A percentile compares a stretch with the other conserved stretches of the same genome.
These are phyloP conservation scores for Tothia fuscella DNA, from an alignment of 2,329 filamentous ascomycete species.

Conservation along the genomic window DNA sequence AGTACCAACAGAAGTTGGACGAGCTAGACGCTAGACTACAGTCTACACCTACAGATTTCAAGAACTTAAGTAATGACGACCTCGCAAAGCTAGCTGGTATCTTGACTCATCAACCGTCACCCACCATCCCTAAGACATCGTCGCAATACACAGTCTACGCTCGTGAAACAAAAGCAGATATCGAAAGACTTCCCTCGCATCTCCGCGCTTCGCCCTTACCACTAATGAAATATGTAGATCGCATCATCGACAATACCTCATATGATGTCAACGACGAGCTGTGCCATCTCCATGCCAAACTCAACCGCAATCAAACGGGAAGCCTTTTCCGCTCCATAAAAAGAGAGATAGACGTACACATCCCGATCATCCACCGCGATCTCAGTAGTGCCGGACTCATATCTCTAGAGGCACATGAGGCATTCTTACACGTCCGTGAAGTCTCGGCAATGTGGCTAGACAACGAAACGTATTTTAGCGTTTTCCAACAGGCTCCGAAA, in stretches of 20 bases:
- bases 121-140: no score
- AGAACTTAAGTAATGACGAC: no score
- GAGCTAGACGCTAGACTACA: no score
- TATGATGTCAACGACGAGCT: not conserved
- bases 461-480: not conserved
- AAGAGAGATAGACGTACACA: constrained; percentile 3
- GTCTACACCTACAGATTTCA: no score
- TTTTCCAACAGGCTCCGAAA: not conserved
- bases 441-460: constrained; percentile 5
- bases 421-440: not conserved
- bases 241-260: not conserved
- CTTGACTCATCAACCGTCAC: no score
- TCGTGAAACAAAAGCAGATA: constrained; percentile 5
- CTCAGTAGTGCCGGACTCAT: not conserved
- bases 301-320: not conserved
- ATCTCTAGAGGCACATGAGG: not conserved
- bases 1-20: no score
- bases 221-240: not conserved
- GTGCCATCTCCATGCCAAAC: constrained; percentile 3
- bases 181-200: constrained; percentile 6
- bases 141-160: no score
- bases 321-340: constrained; percentile 3
- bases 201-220: not conserved
- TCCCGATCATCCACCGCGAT: not conserved
- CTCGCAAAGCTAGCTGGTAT: no score